Evolutionary conservation across 352 stramenopile genomes (phyloP), one percentile per base, ranked within the genome.

Genomic region (Nothophytophthora sp.): DNA sequence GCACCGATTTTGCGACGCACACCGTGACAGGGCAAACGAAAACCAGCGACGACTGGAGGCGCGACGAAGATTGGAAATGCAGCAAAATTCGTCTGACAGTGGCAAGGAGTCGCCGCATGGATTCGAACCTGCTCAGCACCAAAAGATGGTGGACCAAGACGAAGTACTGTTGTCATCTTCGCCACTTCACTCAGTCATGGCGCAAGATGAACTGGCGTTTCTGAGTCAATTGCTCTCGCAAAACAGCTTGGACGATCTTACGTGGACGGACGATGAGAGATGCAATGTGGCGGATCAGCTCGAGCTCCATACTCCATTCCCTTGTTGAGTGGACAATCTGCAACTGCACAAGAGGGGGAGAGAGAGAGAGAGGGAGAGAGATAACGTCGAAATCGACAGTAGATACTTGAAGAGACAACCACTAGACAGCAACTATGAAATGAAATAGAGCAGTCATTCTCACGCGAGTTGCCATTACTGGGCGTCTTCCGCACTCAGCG

Each of bases 11-110:
- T 86, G 75, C 29, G 52, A 76, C 16, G 40, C 53, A 32, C 75
- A 86, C 44, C 69, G 75, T 7, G 45, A 57, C 23, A 68, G 71
- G 42, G 70, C 73, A 11, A 86, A 86, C 43, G 24, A 63, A 10
- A 83, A 86, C 54, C 77, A 88, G 43, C 69, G 73, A 22, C 62
- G 63, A 19, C 61, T 74, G 11, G 63, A 85, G 52, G 50, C 63
- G 11, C 53, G 73, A 37, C 65, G 71, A 0, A 59, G 63, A 27
- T 37, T 55, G 13, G 56, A 66, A 7, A 44, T 50, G 22, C 35
- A 55, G 33, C 42, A 46, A 19, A 5, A n/a, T n/a, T n/a, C n/a
- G n/a, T n/a, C n/a, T n/a, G n/a, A n/a, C n/a, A n/a, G n/a, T n/a
- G n/a, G n/a, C n/a, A n/a, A 55, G 22, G 38, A 8, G 3, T 11